These are phyloP conservation scores for Saitozyma sp. DNA, from an alignment of 768 basidiomycete species.

Conservation along the genomic window DNA sequence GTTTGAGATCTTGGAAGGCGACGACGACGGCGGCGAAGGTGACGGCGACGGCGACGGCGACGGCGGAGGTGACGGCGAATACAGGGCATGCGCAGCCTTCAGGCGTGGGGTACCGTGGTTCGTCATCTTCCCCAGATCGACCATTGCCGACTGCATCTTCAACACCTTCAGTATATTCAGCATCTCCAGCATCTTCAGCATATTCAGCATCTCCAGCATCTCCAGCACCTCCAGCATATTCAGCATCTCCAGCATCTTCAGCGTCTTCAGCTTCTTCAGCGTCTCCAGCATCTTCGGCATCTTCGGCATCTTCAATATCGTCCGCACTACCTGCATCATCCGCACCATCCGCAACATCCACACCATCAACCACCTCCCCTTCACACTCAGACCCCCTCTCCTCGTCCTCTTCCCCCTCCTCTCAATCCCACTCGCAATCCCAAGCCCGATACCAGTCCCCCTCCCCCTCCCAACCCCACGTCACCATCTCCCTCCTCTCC, in stretches of 20 bases:
- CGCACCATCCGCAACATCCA: not conserved
- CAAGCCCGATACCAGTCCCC: conserved; percentile 2
- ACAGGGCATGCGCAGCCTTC: not conserved
- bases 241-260: not conserved
- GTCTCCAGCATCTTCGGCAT: conserved; percentile 23
- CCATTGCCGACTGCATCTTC: not conserved
- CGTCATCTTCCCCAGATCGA: no score
- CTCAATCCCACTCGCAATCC: conserved; percentile 1
- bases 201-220: not conserved
- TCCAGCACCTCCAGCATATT: conserved; percentile 13
- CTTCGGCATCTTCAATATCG: not conserved
- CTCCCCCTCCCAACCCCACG: conserved; percentile 58
- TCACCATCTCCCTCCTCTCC: conserved; percentile 75
- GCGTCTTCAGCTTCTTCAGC: not conserved
- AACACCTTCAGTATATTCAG: conserved; percentile 26
- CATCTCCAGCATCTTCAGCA: not conserved
- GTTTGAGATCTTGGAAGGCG: conserved; percentile 39
- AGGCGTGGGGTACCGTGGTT: not conserved
- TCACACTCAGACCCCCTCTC: not conserved
- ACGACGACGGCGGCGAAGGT: no score
- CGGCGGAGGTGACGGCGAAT: no score
- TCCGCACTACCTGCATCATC: conserved; percentile 20
- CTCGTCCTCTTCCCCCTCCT: not conserved
- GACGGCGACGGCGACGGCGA: no score
- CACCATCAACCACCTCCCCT: not conserved